Base-by-base conservation (phyloP, 768 basidiomycete genomes). In the Leccinum rimulosum region DNA sequence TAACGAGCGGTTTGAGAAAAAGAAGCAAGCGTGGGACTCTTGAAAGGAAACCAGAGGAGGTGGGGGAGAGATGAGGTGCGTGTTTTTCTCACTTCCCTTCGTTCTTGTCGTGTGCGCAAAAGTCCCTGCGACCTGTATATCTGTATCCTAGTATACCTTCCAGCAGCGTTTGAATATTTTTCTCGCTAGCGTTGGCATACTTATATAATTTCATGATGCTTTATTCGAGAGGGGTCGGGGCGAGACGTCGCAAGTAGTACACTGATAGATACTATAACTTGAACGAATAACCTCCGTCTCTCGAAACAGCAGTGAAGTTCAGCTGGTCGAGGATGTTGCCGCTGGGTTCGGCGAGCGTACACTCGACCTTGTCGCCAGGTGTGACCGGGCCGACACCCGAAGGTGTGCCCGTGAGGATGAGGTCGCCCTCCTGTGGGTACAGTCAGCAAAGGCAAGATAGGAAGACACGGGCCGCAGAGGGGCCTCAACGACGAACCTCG, bases 321-420 rank as follows among this genome's bases (percentile, higher is more conserved):
- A 95, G 79, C 27, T 76, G 76, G 28, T 84, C 80, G 19, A 98
- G 73, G 52, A 83, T 75, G 56, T 84, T 78, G 28, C 84, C 82
- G 0, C 71, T 68, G 5, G 74, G 68, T 61, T 87, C 85, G 5
- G 82, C 76, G 50, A 98, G 73, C 4, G 80, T 75, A 58, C 93
- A 97, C 61, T 86, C 83, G 60, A 98, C 81, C 30, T 77, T 80
- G 75, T 98, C 95, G 0, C 92, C 93, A 2, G 87, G 82, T 0
- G 69, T 60, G 56, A 98, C 69, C 1, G 87, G 85, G 19, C 95
- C 93, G 4, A 98, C 94, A 17, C 96, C 96, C 0, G 88, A 82
- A 1, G 96, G 96, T 1, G 96, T 98, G 6, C 94, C 93, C 0
- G 94, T 96, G 35, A 97, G 78, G 59, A 97, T 77, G n/a, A 96